Evolutionary conservation across 148 eudicot genomes (phyloP), one percentile per base, ranked within the genome.

Genomic region (Camellia lanceoleosa): DNA sequence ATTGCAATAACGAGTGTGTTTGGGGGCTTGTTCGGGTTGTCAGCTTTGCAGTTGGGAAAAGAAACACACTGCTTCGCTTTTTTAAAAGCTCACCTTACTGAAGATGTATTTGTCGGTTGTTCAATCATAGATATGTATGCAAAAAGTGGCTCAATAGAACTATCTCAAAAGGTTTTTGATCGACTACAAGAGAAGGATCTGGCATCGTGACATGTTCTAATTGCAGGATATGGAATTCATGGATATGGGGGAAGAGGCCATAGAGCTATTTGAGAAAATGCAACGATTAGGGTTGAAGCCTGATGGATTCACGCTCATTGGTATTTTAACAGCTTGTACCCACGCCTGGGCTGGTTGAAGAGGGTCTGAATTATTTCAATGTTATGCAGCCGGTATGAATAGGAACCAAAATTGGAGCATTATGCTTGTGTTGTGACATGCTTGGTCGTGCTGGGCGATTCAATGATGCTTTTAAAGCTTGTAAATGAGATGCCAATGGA

Each of bases 71-170:
- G 91, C 79, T 90, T 86, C 82, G 88, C 92, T 30, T n/a, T n/a
- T n/a, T 70, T 90, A 73, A 90, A 89, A 80, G 69, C 87, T 20
- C 18, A 72, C 66, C 84, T 87, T 51, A 71, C 69, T 12, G 81
- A 82, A 54, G 92, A 90, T 49, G 43, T 14, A 42, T 87, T 82
- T 76, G 77, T 92, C 72, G 49, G 75, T 69, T 87, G 82, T 82
- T 79, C 93, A 13, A 64, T 90, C 68, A 85, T 92, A 74, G 92
- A 92, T 79, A 89, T 89, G 93, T 90, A 92, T 73, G 92, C 93
- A 61, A 90, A 92, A 81, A 76, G 87, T 83, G 92, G 96, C 20
- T 86, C 83, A 71, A 81, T 90, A 68, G 86, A 85, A 73, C 79
- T 76, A 78, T 86, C 93, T 23, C 74, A 81, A 49, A 86, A 68